A percentile compares a stretch with the other conserved stretches of the same genome.
Evolutionary conservation across 2,329 filamentous ascomycete genomes (phyloP).

Genomic region (Amauroascus verrucosus): DNA sequence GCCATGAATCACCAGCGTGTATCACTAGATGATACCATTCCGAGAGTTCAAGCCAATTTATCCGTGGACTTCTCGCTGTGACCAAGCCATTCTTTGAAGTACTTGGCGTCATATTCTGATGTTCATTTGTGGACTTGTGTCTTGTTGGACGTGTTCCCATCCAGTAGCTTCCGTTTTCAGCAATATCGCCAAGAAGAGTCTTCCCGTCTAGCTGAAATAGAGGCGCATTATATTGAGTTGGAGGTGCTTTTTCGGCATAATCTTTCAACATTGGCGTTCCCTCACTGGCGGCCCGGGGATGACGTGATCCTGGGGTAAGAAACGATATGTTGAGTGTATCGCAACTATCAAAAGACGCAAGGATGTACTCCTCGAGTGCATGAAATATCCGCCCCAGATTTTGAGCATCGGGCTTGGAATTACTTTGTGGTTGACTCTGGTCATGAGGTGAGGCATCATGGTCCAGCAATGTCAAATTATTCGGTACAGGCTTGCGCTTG

Average conservation of each 20-base stretch:
- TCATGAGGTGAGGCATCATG: not conserved
- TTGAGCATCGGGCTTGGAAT: constrained; percentile 11
- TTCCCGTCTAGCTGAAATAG: constrained; percentile 63
- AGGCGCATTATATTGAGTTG: constrained; percentile 21
- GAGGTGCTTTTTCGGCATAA: not conserved
- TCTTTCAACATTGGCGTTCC: constrained; percentile 27
- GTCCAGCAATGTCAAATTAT: not conserved
- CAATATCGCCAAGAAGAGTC: constrained; percentile 61
- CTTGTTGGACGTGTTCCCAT: constrained; percentile 47
- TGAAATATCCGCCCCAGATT: constrained; percentile 50
- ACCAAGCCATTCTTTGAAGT: constrained; percentile 32
- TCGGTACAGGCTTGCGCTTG: constrained; percentile 3
- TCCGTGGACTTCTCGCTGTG: constrained; percentile 52
- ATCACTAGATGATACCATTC: constrained; percentile 66
- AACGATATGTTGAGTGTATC: constrained; percentile 72
- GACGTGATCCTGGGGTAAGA: constrained; percentile 40
- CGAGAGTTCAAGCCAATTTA: constrained; percentile 62
- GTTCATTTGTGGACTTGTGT: constrained; percentile 23
- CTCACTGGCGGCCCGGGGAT: constrained; percentile 37
- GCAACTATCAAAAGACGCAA: constrained; percentile 56
- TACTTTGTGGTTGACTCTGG: not conserved
- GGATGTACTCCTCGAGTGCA: constrained; percentile 66
- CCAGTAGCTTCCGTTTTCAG: constrained; percentile 78
- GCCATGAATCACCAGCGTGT: constrained; percentile 59
- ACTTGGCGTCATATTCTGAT: constrained; percentile 27